These are phyloP conservation scores for Metschnikowia chrysomelidarum DNA, from an alignment of 805 yeast species.

Conservation along the genomic window DNA sequence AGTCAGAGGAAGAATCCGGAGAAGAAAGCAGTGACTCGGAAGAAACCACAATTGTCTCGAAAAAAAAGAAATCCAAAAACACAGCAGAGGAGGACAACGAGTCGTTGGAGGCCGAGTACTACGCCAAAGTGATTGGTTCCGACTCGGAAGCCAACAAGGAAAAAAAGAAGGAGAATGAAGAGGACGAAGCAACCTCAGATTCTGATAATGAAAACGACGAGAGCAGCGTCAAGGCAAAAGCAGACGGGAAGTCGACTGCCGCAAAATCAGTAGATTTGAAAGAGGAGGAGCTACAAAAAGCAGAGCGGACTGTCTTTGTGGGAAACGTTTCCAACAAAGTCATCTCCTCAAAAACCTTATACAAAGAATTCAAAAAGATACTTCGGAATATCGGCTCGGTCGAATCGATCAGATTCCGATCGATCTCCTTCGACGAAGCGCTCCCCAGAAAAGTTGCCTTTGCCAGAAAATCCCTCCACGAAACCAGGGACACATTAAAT, in stretches of 20 bases:
- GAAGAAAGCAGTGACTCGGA: slow-evolving; percentile 13
- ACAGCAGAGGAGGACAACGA: slow-evolving; percentile 12
- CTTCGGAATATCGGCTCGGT: slow-evolving; percentile 55
- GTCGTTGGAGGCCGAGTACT: slow-evolving; percentile 12
- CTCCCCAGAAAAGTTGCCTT: slow-evolving; percentile 92
- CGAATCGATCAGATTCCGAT: slow-evolving; percentile 83
- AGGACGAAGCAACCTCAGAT: slow-evolving; percentile 23
- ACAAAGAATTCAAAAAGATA: slow-evolving; percentile 63
- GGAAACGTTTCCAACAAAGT: slow-evolving; percentile 76
- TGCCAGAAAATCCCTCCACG: slow-evolving; percentile 73
- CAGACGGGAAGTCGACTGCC: slow-evolving; percentile 16
- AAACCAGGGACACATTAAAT: slow-evolving; percentile 76
- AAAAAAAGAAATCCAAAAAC: slow-evolving; percentile 4
- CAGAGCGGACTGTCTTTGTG: slow-evolving; percentile 80
- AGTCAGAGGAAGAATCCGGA: slow-evolving; percentile 17
- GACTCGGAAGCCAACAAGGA: slow-evolving; percentile 10
- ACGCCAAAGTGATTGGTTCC: slow-evolving; percentile 17
- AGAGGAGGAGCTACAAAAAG: slow-evolving; percentile 73
- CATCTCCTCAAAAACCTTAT: slow-evolving; percentile 58
- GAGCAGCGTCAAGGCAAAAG: slow-evolving; percentile 22
- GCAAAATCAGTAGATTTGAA: slow-evolving; percentile 60
- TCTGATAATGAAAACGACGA: slow-evolving; percentile 20
- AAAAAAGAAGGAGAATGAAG: slow-evolving; percentile 30
- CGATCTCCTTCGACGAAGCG: slow-evolving; percentile 83
- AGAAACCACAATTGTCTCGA: background rate